Evolutionary conservation across 345 rosid species (phyloP), one percentile per base, ranked within the genome.

Genomic region (Syzygium aromaticum): DNA sequence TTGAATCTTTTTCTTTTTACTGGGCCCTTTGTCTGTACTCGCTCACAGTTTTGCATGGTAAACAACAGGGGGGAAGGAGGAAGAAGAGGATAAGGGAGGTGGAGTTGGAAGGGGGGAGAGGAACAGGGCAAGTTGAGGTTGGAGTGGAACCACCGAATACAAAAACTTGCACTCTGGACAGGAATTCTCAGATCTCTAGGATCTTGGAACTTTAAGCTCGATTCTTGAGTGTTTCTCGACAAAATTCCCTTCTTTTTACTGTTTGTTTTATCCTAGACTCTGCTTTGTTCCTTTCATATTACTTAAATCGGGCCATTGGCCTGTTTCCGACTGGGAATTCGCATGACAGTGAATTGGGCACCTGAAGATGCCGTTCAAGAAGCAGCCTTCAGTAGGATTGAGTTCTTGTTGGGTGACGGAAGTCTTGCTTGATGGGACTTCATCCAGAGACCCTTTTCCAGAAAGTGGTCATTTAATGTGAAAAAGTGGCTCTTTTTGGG

Each of bases 161-260:
- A 19, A 40, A 73, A 43, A 5, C 46, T 43, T 43, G 46, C 46
- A 43, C 46, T 13, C 67, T 30, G 43, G 49, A 30, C 52, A 22
- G 25, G 54, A 85, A 87, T 88, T 88, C 90, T 15, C 91, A 90
- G 93, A 91, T 91, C 93, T 89, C 92, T 91, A 89, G 92, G 91
- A 87, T 88, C 87, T 88, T 85, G 56, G 84, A 88, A 89, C 85
- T 73, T 73, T 46, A 17, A 73, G 49, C 80, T 73, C 25, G 46
- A 40, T 73, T 73, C 80, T 73, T 86, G 40, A 56, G 23, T 51
- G 84, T 49, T 87, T 89, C 87, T 84, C 90, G 85, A 84, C 30
- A 84, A 84, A 87, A 87, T 54, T 33, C 46, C 46, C 38, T 28
- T 14, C 73, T 14, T n/a, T n/a, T n/a, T n/a, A 54, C 86, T 85